A percentile compares a stretch with the other conserved stretches of the same genome.
phyloP scores from a whole-genome alignment of 805 yeast species.

The Lipomyces sp. region DNA sequence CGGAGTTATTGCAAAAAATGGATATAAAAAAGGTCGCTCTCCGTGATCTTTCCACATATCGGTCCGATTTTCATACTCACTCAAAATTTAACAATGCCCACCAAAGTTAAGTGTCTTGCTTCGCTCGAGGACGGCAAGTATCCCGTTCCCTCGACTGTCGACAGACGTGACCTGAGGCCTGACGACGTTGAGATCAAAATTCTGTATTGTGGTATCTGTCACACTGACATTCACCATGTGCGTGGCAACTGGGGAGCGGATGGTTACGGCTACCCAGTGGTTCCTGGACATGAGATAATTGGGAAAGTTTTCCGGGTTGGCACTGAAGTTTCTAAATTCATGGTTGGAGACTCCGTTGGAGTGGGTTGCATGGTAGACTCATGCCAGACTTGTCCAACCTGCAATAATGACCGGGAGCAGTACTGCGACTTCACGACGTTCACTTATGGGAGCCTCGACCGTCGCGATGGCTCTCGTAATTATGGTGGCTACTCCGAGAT shows the following conservation, averaged over 20 bases:
- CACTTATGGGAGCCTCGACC: constrained; percentile 64
- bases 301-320: constrained; percentile 54
- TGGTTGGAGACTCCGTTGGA: constrained; percentile 77
- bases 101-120: no score
- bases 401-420: constrained; percentile 58
- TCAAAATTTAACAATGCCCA: no score
- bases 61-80: no score
- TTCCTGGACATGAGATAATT: constrained; percentile 54
- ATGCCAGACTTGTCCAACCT: constrained; percentile 65
- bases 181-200: constrained; percentile 50
- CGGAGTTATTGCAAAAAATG: no score
- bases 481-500: constrained; percentile 73
- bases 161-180: neutral
- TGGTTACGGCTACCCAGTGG: neutral
- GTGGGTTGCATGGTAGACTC: constrained; percentile 72
- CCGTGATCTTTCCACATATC: no score
- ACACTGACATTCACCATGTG: constrained; percentile 59
- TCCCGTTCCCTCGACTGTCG: no score
- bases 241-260: constrained; percentile 56
- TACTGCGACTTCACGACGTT: constrained; percentile 56
- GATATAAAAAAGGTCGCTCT: no score
- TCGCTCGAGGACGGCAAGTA: no score
- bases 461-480: constrained; percentile 55
- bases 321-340: constrained; percentile 52
- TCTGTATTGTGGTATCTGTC: constrained; percentile 58